Evolutionary conservation across 2,329 filamentous ascomycete species (phyloP).

Genomic region (Apiospora koreana): DNA sequence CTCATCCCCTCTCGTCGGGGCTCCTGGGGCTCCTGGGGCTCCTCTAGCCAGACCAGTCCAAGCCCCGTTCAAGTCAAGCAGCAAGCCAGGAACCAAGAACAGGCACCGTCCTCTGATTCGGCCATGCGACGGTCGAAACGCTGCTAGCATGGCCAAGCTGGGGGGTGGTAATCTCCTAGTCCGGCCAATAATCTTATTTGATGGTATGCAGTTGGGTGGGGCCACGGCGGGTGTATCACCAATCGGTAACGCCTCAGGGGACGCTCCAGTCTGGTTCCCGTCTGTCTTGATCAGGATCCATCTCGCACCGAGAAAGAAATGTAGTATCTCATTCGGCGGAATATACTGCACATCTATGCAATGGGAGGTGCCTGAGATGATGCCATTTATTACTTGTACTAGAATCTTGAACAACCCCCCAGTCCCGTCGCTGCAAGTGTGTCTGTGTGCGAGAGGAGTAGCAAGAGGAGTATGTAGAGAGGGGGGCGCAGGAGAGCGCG

Average conservation of each 20-base stretch:
- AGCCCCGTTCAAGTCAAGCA: slow-evolving; percentile 4
- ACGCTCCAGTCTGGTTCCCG: background rate
- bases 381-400: no score
- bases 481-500: no score
- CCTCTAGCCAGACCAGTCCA: slow-evolving; percentile 8
- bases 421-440: no score
- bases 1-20: background rate
- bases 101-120: slow-evolving; percentile 30
- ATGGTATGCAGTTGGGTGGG: background rate
- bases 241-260: slow-evolving; percentile 6
- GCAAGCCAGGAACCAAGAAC: slow-evolving; percentile 11
- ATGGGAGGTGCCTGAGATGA: no score
- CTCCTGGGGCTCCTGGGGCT: background rate
- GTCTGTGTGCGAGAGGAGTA: no score
- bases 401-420: no score
- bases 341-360: background rate
- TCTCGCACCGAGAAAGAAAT: no score
- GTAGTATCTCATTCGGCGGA: background rate
- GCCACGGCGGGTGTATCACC: background rate
- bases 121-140: slow-evolving; percentile 14
- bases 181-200: slow-evolving; percentile 10
- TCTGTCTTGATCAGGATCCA: no score
- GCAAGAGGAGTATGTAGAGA: no score
- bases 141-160: slow-evolving; percentile 10
- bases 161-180: slow-evolving; percentile 14